Conservation (phyloP, 495 filamentous ascomycete species). For the Tuber microsphaerosporum region DNA sequence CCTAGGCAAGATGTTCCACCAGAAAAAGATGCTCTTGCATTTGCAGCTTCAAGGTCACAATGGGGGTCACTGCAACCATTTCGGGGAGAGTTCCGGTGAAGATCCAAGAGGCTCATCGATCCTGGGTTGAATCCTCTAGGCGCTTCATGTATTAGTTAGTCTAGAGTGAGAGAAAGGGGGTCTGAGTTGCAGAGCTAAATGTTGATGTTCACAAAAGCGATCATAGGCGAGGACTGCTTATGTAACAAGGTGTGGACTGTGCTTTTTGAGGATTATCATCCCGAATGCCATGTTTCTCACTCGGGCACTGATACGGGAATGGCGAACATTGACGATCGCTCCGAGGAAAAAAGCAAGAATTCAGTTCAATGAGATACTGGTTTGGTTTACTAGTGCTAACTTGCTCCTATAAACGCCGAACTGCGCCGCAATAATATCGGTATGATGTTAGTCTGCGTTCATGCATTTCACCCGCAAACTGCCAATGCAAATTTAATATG, state of each 20-base stretch:
- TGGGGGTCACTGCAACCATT: constrained; percentile 1
- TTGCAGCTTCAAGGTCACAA: not conserved
- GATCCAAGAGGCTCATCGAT: not conserved
- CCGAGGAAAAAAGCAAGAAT: not conserved
- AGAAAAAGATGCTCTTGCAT: constrained; percentile 3
- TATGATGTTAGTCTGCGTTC: not conserved
- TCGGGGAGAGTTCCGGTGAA: constrained; percentile 3
- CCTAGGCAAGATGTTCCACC: constrained; percentile 2
- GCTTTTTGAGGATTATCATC: not conserved
- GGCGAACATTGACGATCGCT: not conserved
- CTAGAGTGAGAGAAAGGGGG: not conserved
- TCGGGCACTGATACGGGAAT: not conserved
- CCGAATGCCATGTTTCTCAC: not conserved
- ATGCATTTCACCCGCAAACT: not conserved
- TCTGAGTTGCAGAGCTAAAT: not conserved
- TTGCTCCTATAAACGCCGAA: constrained; percentile 3
- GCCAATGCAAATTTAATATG: not conserved
- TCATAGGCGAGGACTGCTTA: not conserved
- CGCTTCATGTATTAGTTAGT: constrained; percentile 2
- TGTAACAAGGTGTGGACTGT: constrained; percentile 4
- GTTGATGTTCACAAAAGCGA: not conserved
- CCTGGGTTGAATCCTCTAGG: not conserved
- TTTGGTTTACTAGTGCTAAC: not conserved
- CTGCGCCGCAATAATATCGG: not conserved
- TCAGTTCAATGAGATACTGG: not conserved